Evolutionary conservation across 176 grass and related monocot genomes (phyloP), one percentile per base, ranked within the genome.

Genomic region (Aegilops speltoides): DNA sequence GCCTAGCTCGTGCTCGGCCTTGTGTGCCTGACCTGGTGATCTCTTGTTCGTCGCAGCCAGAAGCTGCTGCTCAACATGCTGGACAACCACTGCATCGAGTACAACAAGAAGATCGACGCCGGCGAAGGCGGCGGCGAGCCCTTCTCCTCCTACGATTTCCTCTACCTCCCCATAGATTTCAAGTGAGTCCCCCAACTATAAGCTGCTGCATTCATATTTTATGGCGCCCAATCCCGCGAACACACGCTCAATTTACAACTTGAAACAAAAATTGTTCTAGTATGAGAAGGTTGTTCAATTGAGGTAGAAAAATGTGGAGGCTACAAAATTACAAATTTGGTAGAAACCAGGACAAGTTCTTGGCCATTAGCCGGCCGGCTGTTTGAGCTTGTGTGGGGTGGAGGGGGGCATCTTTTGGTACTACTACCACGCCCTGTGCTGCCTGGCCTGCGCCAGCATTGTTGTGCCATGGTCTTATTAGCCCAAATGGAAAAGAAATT

Each of bases 111-210:
- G 81, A 93, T 94, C 26, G 71, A 24, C 8, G 93, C 89, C 41
- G 77, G 62, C 31, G 79, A 72, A 52, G 22, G 37, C 16, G 83
- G 76, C 16, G 89, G 15, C 41, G 88, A 96, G 25, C 97, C 94
- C 9, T 89, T 89, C 69, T 99, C 97, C 4, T 84, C 90, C 82
- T 99, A 97, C 84, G 97, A 99, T 92, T 99, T 99, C 68, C 87
- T 97, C 87, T 99, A 99, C 77, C 97, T 99, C n/a, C 97, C 97
- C 75, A 99, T 99, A 38, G 97, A 99, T 94, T 99, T 99, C 97
- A 99, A 91, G 97, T 99, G 87, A 94, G 96, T 93, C 12, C 77
- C 10, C 36, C 77, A 41, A 50, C 46, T 54, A 19, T 19, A 75
- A 46, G n/a, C 23, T 28, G 66, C 73, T 76, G 36, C 54, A 85